Evolutionary conservation across 2,329 filamentous ascomycete genomes (phyloP).

Genomic region (Penicillium sclerotiorum): DNA sequence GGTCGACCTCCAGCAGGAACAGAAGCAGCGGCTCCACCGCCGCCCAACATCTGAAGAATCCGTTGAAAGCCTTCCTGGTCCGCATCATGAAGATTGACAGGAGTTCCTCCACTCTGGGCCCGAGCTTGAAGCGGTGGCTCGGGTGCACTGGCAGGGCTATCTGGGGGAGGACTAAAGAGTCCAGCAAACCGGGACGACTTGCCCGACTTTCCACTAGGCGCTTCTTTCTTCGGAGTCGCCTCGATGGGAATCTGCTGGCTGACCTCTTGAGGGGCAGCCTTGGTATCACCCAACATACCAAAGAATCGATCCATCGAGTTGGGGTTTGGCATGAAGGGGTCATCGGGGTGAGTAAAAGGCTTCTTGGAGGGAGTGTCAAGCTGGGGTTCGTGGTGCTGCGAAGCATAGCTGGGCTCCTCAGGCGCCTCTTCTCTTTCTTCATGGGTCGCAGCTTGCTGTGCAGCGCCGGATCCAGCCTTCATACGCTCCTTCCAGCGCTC

Average conservation of each 20-base stretch:
- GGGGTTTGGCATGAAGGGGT: slow-evolving; percentile 67
- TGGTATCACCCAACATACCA: slow-evolving; percentile 58
- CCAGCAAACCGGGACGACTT: slow-evolving; percentile 87
- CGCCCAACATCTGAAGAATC: slow-evolving; percentile 77
- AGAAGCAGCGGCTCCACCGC: slow-evolving; percentile 42
- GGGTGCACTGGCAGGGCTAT: slow-evolving; percentile 52
- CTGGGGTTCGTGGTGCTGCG: slow-evolving; percentile 43
- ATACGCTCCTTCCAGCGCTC: slow-evolving; percentile 92
- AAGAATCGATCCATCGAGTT: slow-evolving; percentile 78
- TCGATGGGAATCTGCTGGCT: slow-evolving; percentile 39
- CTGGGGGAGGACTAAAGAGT: slow-evolving; percentile 66
- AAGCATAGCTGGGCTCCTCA: slow-evolving; percentile 22
- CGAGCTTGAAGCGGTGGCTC: slow-evolving; percentile 23
- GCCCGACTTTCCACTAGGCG: slow-evolving; percentile 53
- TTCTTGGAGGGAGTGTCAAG: no score
- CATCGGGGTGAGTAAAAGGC: slow-evolving; percentile 57
- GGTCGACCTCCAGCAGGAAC: slow-evolving; percentile 52
- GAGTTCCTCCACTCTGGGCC: slow-evolving; percentile 22
- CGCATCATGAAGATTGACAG: slow-evolving; percentile 55
- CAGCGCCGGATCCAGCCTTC: slow-evolving; percentile 64
- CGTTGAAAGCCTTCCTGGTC: slow-evolving; percentile 87
- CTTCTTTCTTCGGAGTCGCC: slow-evolving; percentile 47
- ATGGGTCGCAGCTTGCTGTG: slow-evolving; percentile 34
- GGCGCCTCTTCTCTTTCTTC: slow-evolving; percentile 50
- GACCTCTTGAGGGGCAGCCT: slow-evolving; percentile 43